Evolutionary conservation across 2,329 filamentous ascomycete species (phyloP), one percentile per base, ranked within the genome.

Genomic region (Fusarium scirpi): DNA sequence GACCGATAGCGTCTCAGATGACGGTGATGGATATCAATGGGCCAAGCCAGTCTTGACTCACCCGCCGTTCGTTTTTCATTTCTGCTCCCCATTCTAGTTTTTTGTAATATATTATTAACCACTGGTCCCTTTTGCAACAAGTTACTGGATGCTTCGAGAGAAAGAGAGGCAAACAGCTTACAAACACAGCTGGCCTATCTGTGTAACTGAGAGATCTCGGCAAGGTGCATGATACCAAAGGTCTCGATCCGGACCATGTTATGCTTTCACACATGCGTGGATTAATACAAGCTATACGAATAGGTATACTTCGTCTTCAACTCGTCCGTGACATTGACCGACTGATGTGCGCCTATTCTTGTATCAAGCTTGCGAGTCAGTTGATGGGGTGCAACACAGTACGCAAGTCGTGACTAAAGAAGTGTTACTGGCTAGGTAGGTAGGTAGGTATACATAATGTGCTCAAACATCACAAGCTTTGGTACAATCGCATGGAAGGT

Each of bases 111-210:
- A 18, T 29, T 60, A 20, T 15, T 40, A 64, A n/a, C 9, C 8
- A n/a, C n/a, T 56, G 40, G 58, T 55, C 55, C 54, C 63, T 47
- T 47, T 67, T 52, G 63, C 63, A 38, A 18, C 34, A 38, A 11
- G 34, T 10, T 18, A 18, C 18, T 38, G 34, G 34, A 38, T 38
- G 34, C 18, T 38, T n/a, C 34, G 18, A 38, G 18, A 38, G 18
- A 38, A 38, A 38, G 34, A 38, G 18, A 38, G 34, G 25, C 38
- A 34, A 45, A 25, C 43, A 34, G 52, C 48, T 68, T 43, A 71
- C 43, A 70, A 67, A 70, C 62, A 67, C 18, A 11, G 47, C 47
- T 25, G 52, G 24, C 38, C 24, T 22, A 27, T 57, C 24, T 25
- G 30, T 57, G 51, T 30, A 53, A 51, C 53, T 58, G 16, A 24